Percentiles rank a stretch among this genome's conserved stretches.
Conservation (phyloP, 805 yeast genomes). For the Lachancea thermotolerans region DNA sequence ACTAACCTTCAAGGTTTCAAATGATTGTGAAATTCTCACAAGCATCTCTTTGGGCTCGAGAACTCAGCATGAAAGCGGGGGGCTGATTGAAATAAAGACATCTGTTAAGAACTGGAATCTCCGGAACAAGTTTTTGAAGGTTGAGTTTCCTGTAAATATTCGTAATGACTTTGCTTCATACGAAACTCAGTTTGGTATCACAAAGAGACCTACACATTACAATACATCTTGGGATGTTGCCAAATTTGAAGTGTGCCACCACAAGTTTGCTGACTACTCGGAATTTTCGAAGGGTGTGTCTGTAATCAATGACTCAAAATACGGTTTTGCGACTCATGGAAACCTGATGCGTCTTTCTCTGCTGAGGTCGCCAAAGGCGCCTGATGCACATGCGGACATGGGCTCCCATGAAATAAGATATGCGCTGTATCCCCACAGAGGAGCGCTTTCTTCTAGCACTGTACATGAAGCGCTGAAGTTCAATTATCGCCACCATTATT, state of each 20-base stretch:
- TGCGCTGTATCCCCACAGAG: slow-evolving; percentile 78
- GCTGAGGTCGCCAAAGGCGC: slow-evolving; percentile 86
- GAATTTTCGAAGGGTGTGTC: slow-evolving; percentile 85
- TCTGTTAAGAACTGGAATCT: slow-evolving; percentile 78
- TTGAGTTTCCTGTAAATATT: slow-evolving; percentile 87
- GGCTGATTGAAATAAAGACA: slow-evolving; percentile 45
- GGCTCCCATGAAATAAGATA: slow-evolving; percentile 77
- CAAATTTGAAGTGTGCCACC: slow-evolving; percentile 92
- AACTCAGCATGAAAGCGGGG: slow-evolving; percentile 37
- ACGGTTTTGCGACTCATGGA: slow-evolving; percentile 94
- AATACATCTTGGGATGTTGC: slow-evolving; percentile 97
- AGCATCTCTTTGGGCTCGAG: slow-evolving; percentile 52
- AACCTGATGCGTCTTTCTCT: slow-evolving; percentile 80
- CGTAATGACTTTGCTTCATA: slow-evolving; percentile 72
- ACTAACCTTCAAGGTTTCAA: slow-evolving; percentile 55
- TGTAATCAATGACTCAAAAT: slow-evolving; percentile 74
- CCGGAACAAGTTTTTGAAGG: slow-evolving; percentile 80
- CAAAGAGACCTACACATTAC: slow-evolving; percentile 87
- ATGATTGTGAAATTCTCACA: slow-evolving; percentile 53
- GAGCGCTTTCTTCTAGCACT: slow-evolving; percentile 54
- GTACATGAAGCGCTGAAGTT: slow-evolving; percentile 74
- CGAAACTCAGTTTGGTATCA: slow-evolving; percentile 91
- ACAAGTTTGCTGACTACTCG: slow-evolving; percentile 86
- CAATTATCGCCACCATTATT: slow-evolving; percentile 44
- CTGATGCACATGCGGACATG: slow-evolving; percentile 93